Evolutionary conservation across 768 basidiomycete species (phyloP), one percentile per base, ranked within the genome.

Genomic region (Podaxis mareebaensis): DNA sequence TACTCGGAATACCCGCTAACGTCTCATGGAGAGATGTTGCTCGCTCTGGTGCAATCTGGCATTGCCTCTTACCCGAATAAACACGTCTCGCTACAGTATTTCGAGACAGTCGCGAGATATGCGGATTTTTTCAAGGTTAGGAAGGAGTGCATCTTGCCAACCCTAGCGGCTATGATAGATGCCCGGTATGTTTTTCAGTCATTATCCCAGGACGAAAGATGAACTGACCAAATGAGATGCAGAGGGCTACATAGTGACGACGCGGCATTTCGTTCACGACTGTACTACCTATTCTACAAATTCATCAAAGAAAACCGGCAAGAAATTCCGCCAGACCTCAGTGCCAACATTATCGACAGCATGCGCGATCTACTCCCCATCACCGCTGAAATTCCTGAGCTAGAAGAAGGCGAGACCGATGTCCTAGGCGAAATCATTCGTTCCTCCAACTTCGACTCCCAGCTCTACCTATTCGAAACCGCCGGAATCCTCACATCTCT

Each of bases 61-160:
- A 87, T 98, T 59, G 87, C 89, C 13, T 79, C 83, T 3, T 95
- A 89, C 76, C 95, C 93, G 5, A 91, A 96, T 75, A 87, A 88
- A 33, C 82, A 88, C 12, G 96, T 98, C 20, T 81, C 85, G 7
- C 81, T 96, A 75, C 95, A 96, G 71, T 95, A 93, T 74, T 98
- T 98, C 67, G 97, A 99, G 76, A 91, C 92, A 4, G 85, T 84
- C 11, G 85, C 92, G n/a, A 86, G 97, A 53, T 99, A 99, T 72
- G 85, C 87, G 39, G 97, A 99, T 69, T 99, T 99, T 74, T 99
- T 98, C 87, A 95, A 92, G 74, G 88, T 95, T 24, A 88, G 94
- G 66, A 92, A 90, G 68, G 91, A 93, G 61, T 93, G 89, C 68
- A 92, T 98, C 58, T 80, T 93, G 68, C 92, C 93, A 1, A 85